phyloP scores from a whole-genome alignment of 2,329 filamentous ascomycete species.

The Metarhizium brunneum region DNA sequence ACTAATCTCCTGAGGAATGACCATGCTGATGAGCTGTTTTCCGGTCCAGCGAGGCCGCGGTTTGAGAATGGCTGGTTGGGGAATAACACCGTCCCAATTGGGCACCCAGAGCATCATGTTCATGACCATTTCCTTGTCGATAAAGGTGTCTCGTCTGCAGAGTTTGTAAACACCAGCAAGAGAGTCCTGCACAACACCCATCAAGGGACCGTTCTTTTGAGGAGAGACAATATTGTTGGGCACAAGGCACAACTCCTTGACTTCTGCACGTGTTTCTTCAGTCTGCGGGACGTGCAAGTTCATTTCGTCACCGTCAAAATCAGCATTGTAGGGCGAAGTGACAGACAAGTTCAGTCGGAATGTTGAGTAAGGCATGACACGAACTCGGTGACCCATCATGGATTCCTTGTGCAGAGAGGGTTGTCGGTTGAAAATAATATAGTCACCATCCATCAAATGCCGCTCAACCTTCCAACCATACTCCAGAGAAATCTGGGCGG shows the following conservation, averaged over 20 bases:
- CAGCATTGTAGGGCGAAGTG: constrained; percentile 97
- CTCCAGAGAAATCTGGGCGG: constrained; percentile 75
- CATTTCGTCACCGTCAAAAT: constrained; percentile 99
- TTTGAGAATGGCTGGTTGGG: constrained; percentile 87
- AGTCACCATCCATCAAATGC: constrained; percentile 91
- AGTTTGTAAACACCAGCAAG: constrained; percentile 96
- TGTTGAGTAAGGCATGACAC: constrained; percentile 97
- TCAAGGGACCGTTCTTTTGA: constrained; percentile 90
- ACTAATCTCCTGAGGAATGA: constrained; percentile 81
- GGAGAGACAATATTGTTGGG: constrained; percentile 97
- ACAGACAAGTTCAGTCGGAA: constrained; percentile 97
- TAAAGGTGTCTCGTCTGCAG: constrained; percentile 82
- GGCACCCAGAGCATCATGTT: constrained; percentile 97
- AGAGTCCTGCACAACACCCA: constrained; percentile 99
- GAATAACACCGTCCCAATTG: constrained; percentile 92
- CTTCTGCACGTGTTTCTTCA: constrained; percentile 91
- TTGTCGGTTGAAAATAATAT: constrained; percentile 99
- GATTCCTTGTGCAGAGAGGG: constrained; percentile 98
- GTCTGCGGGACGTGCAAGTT: constrained; percentile 98
- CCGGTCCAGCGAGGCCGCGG: constrained; percentile 92
- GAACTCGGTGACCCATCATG: constrained; percentile 98
- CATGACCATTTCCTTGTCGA: constrained; percentile 88
- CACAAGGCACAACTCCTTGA: constrained; percentile 94
- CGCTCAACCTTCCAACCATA: constrained; percentile 99
- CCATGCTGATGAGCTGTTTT: constrained; percentile 93